Evolutionary conservation across 257 asterid species (phyloP).

Genomic region (Parsonsia alboflavescens): DNA sequence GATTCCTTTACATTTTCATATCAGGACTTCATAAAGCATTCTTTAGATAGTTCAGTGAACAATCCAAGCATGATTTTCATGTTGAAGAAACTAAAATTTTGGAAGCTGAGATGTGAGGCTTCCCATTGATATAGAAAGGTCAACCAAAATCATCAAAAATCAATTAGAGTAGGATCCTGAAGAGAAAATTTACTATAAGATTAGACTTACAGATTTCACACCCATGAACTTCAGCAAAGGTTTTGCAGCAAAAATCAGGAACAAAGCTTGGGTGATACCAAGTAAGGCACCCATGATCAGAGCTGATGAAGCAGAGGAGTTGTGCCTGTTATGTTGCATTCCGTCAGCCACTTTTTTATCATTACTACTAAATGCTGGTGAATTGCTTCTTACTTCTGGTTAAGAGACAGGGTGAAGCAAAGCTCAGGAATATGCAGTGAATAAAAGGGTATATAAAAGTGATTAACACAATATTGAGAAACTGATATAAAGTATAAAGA

Average conservation of each 20-base stretch:
- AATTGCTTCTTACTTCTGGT: slow-evolving; percentile 12
- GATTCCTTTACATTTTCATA: not conserved
- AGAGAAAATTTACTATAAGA: not conserved
- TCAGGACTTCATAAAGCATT: not conserved
- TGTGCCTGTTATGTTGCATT: slow-evolving; percentile 21
- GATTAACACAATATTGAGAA: not conserved
- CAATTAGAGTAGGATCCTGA: not conserved
- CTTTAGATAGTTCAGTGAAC: not conserved
- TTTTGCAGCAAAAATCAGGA: slow-evolving; percentile 42
- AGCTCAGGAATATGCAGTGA: too few relatives aligned
- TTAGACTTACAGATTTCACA: slow-evolving; percentile 33
- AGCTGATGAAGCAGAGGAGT: slow-evolving; percentile 54
- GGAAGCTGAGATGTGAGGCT: not conserved
- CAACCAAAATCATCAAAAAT: not conserved
- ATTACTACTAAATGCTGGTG: not conserved
- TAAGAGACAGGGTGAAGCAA: not conserved
- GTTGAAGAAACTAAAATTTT: not conserved
- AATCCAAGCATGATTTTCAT: not conserved
- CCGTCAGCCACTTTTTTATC: slow-evolving; percentile 16
- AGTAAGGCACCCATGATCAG: slow-evolving; percentile 40
- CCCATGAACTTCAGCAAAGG: slow-evolving; percentile 47
- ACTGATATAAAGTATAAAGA: not conserved
- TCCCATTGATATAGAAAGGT: not conserved
- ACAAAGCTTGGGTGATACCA: slow-evolving; percentile 39
- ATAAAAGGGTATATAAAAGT: not conserved